These are phyloP conservation scores for Murraya paniculata DNA, from an alignment of 345 rosid genomes.

Conservation along the genomic window DNA sequence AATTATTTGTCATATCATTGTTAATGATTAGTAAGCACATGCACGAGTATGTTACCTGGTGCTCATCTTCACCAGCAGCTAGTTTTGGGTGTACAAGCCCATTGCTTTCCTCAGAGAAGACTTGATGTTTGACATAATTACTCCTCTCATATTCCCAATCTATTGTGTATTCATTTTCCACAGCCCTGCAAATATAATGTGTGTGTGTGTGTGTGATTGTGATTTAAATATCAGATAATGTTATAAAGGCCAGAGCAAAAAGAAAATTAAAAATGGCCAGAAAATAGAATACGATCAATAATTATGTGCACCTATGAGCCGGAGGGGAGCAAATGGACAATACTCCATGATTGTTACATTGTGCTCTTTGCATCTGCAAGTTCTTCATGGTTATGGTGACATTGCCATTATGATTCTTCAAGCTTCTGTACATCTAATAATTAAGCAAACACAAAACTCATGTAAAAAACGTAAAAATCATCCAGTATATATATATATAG, in stretches of 20 bases:
- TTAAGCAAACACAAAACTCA: not conserved
- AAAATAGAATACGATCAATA: too few relatives aligned
- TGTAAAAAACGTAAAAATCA: too few relatives aligned
- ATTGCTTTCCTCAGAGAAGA: constrained; percentile 7
- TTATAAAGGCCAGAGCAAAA: too few relatives aligned
- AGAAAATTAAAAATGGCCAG: not conserved
- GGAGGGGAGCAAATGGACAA: constrained; percentile 8
- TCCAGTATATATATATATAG: not conserved
- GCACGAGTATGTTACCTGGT: not conserved
- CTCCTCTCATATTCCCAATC: constrained; percentile 6
- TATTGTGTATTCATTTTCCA: not conserved
- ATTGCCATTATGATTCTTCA: not conserved
- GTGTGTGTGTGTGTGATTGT: too few relatives aligned
- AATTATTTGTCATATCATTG: not conserved
- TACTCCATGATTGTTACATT: not conserved
- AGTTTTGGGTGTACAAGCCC: not conserved
- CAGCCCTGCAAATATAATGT: constrained; percentile 4
- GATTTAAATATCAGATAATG: too few relatives aligned
- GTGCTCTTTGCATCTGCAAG: not conserved
- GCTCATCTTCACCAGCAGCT: not conserved
- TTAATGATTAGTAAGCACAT: not conserved
- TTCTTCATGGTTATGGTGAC: not conserved
- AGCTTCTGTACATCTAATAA: constrained; percentile 22
- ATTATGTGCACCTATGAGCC: constrained; percentile 9
- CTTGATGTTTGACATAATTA: not conserved